Base-by-base conservation (phyloP, 306 rosid species). In the Quercus rubra region DNA sequence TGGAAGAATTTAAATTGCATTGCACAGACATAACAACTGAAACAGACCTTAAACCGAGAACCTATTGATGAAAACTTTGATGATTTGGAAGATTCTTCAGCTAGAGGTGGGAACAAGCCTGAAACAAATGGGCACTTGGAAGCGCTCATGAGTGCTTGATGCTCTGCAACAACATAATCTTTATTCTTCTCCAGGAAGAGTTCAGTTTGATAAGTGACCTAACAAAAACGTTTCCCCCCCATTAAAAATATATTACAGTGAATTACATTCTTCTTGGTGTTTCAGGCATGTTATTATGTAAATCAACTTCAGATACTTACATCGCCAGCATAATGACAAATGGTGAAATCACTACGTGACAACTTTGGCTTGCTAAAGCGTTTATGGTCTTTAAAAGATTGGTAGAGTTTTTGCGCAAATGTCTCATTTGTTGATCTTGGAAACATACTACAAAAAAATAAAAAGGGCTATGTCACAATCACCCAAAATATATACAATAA, bases 351-450 rank as follows among this genome's bases (percentile, higher is more conserved):
- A 33, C 88, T 91, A 18, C 91, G 97, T 38, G 99, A 85, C 80
- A 95, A 86, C 86, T 95, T 95, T 5, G 99, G 99, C 90, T 95
- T 95, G 88, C 88, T 95, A 84, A 95, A 93, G 80, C 99, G 97
- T 84, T 91, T 95, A 78, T 95, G 89, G 79, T 88, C 94, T 77
- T 74, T 91, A 71, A 88, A 92, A 73, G 98, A 91, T 89, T 93
- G 98, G 87, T 95, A 95, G 67, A 95, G 92, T 89, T 91, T 95
- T 81, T 90, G 89, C 1, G 99, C 92, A 86, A 95, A 88, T 73
- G 96, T 95, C 77, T 91, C 96, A 70, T 95, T 86, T 14, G 98
- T 95, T 81, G 99, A 93, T 88, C 96, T 93, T 74, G 99, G 99
- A 86, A 95, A 95, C 99, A 95, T 95, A 81, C 99, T 95, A 80